Conservation (phyloP, 2,329 filamentous ascomycete species). For the Acrocalymma vagum region DNA sequence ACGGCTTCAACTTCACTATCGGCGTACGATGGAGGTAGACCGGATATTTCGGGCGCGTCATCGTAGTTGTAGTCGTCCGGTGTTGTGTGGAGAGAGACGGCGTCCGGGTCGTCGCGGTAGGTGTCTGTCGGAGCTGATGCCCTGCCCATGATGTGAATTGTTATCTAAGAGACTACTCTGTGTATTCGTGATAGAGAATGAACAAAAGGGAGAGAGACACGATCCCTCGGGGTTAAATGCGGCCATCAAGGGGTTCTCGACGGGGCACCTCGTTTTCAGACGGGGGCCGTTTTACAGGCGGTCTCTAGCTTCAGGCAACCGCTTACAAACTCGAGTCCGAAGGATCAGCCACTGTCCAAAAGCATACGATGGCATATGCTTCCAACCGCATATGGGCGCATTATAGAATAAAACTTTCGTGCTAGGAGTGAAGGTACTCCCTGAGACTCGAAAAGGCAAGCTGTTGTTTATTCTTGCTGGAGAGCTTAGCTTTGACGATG, state of each 20-base stretch:
- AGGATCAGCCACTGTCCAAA: too few species aligned
- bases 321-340: conserved; percentile 19
- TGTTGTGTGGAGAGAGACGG: conserved; percentile 49
- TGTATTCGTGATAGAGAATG: background rate
- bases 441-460: too few species aligned
- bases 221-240: conserved; percentile 14
- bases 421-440: too few species aligned
- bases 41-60: conserved; percentile 43
- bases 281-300: conserved; percentile 26
- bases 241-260: conserved; percentile 16
- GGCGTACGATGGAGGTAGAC: conserved; percentile 45
- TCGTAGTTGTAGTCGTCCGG: conserved; percentile 48
- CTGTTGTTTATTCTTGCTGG: too few species aligned
- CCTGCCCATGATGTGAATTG: conserved; percentile 37
- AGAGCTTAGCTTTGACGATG: too few species aligned
- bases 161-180: conserved; percentile 1
- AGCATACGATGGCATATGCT: too few species aligned
- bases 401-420: too few species aligned
- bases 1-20: conserved; percentile 38
- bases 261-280: conserved; percentile 26
- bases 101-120: conserved; percentile 49
- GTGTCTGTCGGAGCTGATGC: conserved; percentile 22
- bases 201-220: conserved; percentile 8
- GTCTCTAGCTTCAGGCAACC: conserved; percentile 35
- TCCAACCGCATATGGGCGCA: too few species aligned